Evolutionary conservation across 2,329 filamentous ascomycete genomes (phyloP), one percentile per base, ranked within the genome.

Genomic region (Hymenoscyphus fraxineus): DNA sequence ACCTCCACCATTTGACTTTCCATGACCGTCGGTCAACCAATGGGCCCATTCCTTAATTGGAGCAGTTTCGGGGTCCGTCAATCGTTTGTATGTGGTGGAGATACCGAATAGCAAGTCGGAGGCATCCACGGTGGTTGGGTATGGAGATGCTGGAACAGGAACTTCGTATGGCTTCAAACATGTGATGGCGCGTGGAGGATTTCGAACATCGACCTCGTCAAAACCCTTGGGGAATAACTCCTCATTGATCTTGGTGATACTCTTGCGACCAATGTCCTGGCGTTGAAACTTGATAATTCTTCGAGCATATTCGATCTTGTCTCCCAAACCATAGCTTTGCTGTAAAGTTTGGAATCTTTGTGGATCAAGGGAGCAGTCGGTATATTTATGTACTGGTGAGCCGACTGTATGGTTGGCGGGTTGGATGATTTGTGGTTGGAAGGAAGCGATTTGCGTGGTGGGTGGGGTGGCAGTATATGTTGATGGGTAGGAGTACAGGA

Each of bases 61-160:
- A 61, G 78, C 82, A 2, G 81, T 85, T 62, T 78, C 78, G 0
- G 79, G 76, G 67, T 83, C 80, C 70, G 77, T 82, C 69, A 86
- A 82, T 64, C 83, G 77, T 68, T 81, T 77, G 75, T 82, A 85
- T 2, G 83, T 85, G 9, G 84, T 86, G 0, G 84, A 86, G 5
- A 86, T 82, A 51, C 83, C 83, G 66, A 86, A 86, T 73, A 86
- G 81, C 73, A 85, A 83, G 65, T 84, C 82, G 44, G 82, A 83
- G 12, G 82, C 79, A 65, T 86, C 82, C 63, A 81, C 83, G 1
- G 79, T 80, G 2, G 77, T 73, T 5, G 84, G 83, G 64, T 77
- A 80, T 2, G 80, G 79, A 0, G 84, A 86, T 57, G 77, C 77
- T 7, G 83, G 74, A 3, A 86, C 83, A 0, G 80, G 78, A 6